These are phyloP conservation scores for Pythium phragmiticola DNA, from an alignment of 352 stramenopile species.

Conservation along the genomic window DNA sequence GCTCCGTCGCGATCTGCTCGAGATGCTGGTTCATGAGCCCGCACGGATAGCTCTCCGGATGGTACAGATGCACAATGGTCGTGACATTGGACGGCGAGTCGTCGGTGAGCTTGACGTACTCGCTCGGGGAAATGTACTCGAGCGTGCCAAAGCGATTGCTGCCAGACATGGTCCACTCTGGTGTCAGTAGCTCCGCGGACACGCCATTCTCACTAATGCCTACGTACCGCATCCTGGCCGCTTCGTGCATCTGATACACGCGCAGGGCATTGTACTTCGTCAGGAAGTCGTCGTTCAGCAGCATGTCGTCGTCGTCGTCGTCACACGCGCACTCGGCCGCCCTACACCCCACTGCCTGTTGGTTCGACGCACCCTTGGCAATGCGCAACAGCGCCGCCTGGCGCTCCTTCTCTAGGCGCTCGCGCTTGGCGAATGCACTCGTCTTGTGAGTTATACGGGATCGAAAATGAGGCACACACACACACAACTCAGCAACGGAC, in stretches of 20 bases:
- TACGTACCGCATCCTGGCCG: slow-evolving; percentile 27
- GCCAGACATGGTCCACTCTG: not conserved
- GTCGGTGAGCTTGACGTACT: slow-evolving; percentile 57
- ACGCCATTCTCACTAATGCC: not conserved
- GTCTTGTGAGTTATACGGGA: not conserved
- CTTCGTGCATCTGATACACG: slow-evolving; percentile 62
- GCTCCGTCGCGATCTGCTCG: slow-evolving; percentile 44
- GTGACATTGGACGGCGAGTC: slow-evolving; percentile 19
- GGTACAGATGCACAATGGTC: slow-evolving; percentile 64
- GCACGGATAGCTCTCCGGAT: slow-evolving; percentile 75
- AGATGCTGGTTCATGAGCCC: slow-evolving; percentile 67
- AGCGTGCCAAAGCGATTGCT: slow-evolving; percentile 53
- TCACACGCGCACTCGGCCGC: slow-evolving; percentile 26
- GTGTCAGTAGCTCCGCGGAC: not conserved
- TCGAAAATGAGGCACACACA: not conserved
- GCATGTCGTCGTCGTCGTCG: slow-evolving; percentile 45
- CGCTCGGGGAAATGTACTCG: slow-evolving; percentile 49
- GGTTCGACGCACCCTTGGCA: slow-evolving; percentile 42
- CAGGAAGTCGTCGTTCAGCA: slow-evolving; percentile 59
- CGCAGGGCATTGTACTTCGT: slow-evolving; percentile 59
- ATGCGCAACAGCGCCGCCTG: slow-evolving; percentile 56
- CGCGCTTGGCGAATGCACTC: slow-evolving; percentile 26
- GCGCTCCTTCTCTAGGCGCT: slow-evolving; percentile 50
- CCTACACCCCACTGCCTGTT: slow-evolving; percentile 2
- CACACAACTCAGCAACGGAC: slow-evolving; percentile 19